Evolutionary conservation across 108 stramenopile species (phyloP), one percentile per base, ranked within the genome.

Genomic region (Schizochytrium sp.): DNA sequence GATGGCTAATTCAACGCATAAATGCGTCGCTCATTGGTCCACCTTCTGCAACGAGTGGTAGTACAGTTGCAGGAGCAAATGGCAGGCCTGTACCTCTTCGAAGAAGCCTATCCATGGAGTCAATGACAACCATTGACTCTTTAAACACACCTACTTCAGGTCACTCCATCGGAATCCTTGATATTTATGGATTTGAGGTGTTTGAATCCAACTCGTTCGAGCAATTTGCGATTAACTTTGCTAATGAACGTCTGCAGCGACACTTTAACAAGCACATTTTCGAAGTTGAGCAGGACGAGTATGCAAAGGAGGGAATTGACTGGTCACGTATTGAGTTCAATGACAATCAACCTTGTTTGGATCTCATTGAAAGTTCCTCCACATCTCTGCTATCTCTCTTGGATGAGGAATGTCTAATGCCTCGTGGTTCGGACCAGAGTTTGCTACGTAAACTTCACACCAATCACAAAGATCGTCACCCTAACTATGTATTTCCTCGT

Each of bases 261-360:
- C 97, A 98, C 87, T 99, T 99, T 93, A 99, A 98, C 91, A 91
- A 94, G 15, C 96, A 99, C 89, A 88, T 98, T 7, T 99, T 99
- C 92, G 95, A 97, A 91, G 96, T 98, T 5, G 98, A 98, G 90
- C 97, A 97, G 89, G 93, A 94, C 56, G 91, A 97, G 46, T 99
- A 99, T 88, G 88, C 96, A 42, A 89, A 93, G 7, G 98, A 99
- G 90, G 97, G 97, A 88, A 97, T 99, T 44, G 97, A 97, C 87
- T 98, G 97, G 96, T 92, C 96, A 7, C 97, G 97, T 93, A 98
- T 98, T 87, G 94, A 95, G 50, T 99, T 98, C 89, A 97, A 97
- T 89, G 98, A 99, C 94, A 99, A 99, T 91, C 95, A 96, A 89
- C 96, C 97, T 15, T 97, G 97, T 89, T 93, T 99, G 55, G 98